phyloP scores from a whole-genome alignment of 2,329 filamentous ascomycete genomes.

The Stagonosporopsis cucurbitacearum region DNA sequence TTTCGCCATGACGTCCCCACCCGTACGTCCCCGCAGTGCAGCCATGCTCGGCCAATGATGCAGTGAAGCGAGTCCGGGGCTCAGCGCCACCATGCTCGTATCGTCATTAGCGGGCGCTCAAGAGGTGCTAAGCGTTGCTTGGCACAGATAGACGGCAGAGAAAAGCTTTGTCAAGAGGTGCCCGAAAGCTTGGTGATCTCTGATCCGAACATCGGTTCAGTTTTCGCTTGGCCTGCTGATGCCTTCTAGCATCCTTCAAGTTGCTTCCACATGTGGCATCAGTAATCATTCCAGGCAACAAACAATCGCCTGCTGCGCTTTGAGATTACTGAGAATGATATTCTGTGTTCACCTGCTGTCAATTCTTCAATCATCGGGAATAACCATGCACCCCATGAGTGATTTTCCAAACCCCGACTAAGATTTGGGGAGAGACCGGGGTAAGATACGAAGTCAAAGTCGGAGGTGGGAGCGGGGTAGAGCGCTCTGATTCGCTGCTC shows the following conservation, averaged over 20 bases:
- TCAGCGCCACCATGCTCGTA: background rate
- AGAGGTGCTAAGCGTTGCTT: conserved; percentile 28
- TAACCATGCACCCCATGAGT: background rate
- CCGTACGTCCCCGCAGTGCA: conserved; percentile 6
- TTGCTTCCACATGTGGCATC: background rate
- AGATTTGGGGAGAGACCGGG: background rate
- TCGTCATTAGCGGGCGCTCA: conserved; percentile 2
- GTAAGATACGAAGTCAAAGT: background rate
- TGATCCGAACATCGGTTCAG: background rate
- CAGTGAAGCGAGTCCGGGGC: conserved; percentile 3
- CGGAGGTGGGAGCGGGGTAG: background rate
- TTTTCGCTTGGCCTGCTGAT: background rate
- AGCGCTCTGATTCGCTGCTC: background rate
- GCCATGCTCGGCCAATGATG: conserved; percentile 3
- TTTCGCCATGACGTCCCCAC: conserved; percentile 24
- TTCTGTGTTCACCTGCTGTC: background rate
- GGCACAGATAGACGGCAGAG: conserved; percentile 5
- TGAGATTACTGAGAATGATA: background rate
- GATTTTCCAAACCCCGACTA: background rate
- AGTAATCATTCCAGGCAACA: background rate
- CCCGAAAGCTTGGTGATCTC: conserved; percentile 24
- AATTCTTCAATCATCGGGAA: background rate
- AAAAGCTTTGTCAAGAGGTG: conserved; percentile 28
- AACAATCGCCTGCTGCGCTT: background rate
- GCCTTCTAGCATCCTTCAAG: background rate